A percentile compares a stretch with the other conserved stretches of the same genome.
These are phyloP conservation scores for Boletus vermiculosoides DNA, from an alignment of 768 basidiomycete species.

Conservation along the genomic window DNA sequence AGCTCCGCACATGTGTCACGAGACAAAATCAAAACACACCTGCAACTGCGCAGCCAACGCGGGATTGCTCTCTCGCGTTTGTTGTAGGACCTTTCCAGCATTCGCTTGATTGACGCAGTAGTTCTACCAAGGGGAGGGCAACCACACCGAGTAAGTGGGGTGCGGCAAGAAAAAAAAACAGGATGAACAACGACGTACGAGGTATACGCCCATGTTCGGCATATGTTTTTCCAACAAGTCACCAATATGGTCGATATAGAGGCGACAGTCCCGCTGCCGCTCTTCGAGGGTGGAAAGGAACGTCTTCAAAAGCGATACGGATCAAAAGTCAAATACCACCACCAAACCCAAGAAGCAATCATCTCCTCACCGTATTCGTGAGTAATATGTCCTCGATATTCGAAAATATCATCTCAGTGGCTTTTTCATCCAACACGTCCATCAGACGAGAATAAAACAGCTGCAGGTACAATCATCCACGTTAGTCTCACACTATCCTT, in stretches of 20 bases:
- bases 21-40: slow-evolving; percentile 38
- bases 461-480: slow-evolving; percentile 35
- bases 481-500: neutral
- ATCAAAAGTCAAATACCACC: neutral
- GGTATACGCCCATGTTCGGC: slow-evolving; percentile 75
- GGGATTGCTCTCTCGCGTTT: slow-evolving; percentile 64
- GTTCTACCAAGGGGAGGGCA: slow-evolving; percentile 44
- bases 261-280: slow-evolving; percentile 84
- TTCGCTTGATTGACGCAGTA: slow-evolving; percentile 89
- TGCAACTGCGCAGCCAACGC: slow-evolving; percentile 66
- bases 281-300: slow-evolving; percentile 90
- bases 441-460: slow-evolving; percentile 84
- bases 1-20: neutral
- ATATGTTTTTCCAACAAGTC: slow-evolving; percentile 79
- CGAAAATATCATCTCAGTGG: slow-evolving; percentile 80
- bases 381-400: slow-evolving; percentile 93
- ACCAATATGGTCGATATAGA: slow-evolving; percentile 87
- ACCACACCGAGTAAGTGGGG: neutral
- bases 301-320: slow-evolving; percentile 40
- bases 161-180: neutral
- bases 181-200: slow-evolving; percentile 43
- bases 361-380: slow-evolving; percentile 69
- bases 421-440: slow-evolving; percentile 68
- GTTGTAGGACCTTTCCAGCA: slow-evolving; percentile 75
- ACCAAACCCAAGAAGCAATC: neutral